Evolutionary conservation across 2,329 filamentous ascomycete genomes (phyloP).

Genomic region (Karstenula rhodostoma): DNA sequence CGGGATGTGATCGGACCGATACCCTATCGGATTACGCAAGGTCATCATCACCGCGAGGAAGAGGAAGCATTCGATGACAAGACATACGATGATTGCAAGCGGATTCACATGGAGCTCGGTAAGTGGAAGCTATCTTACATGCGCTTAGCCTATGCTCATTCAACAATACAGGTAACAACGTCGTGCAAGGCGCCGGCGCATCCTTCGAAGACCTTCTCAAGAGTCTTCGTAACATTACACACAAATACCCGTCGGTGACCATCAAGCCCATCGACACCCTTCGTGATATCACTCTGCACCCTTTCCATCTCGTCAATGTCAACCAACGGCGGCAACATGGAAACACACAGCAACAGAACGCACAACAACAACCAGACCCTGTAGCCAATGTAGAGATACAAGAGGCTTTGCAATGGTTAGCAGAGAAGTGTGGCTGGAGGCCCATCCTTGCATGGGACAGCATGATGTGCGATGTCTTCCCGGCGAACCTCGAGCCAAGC

Average conservation of each 20-base stretch:
- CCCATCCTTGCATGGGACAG: constrained; percentile 45
- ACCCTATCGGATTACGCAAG: constrained; percentile 44
- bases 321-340: constrained; percentile 32
- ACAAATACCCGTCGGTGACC: constrained; percentile 44
- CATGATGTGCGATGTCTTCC: constrained; percentile 50
- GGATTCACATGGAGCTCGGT: constrained; percentile 43
- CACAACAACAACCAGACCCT: constrained; percentile 31
- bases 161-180: constrained; percentile 31
- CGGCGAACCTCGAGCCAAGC: constrained; percentile 42
- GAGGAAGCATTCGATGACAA: constrained; percentile 48
- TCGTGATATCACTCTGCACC: constrained; percentile 41
- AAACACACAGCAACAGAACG: constrained; percentile 21
- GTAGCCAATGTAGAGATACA: constrained; percentile 42
- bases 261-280: constrained; percentile 39
- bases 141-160: not conserved
- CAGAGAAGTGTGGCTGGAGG: constrained; percentile 43
- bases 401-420: constrained; percentile 43
- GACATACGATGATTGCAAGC: constrained; percentile 40
- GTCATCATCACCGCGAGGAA: constrained; percentile 44
- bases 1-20: constrained; percentile 44
- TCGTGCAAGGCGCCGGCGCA: constrained; percentile 43
- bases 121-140: not conserved
- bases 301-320: constrained; percentile 47
- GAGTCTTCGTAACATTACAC: constrained; percentile 39
- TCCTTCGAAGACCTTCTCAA: constrained; percentile 45